phyloP scores from a whole-genome alignment of 1,139 yeast genomes.

The Pichia sp. region DNA sequence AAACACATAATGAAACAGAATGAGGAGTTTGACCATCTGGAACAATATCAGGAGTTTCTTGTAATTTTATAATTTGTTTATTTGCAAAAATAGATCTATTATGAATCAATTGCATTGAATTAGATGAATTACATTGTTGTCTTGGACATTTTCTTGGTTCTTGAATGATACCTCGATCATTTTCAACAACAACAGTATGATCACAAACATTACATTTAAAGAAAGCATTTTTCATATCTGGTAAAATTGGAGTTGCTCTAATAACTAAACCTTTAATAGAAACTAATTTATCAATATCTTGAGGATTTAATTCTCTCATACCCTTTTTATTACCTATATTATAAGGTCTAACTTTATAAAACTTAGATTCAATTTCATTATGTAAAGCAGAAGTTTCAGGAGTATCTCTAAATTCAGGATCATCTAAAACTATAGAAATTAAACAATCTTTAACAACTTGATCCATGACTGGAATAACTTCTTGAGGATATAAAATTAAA shows the following conservation, averaged over 20 bases:
- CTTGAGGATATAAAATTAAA: conserved; percentile 89
- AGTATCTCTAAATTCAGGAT: conserved; percentile 32
- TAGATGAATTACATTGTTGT: conserved; percentile 73
- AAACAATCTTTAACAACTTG: conserved; percentile 88
- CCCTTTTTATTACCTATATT: conserved; percentile 68
- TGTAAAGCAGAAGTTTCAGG: conserved; percentile 28
- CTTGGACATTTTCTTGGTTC: conserved; percentile 94
- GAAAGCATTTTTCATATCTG: conserved; percentile 97
- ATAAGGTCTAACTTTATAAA: conserved; percentile 85
- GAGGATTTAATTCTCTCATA: conserved; percentile 92
- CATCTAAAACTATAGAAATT: conserved; percentile 68
- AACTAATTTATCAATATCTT: conserved; percentile 89
- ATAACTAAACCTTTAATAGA: conserved; percentile 86
- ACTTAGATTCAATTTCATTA: conserved; percentile 70
- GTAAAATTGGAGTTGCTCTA: conserved; percentile 85
- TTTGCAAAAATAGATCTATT: conserved; percentile 91
- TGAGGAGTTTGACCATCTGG: conserved; percentile 99
- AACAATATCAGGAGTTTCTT: conserved; percentile 96
- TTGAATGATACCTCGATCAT: conserved; percentile 88
- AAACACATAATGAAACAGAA: conserved; percentile 86
- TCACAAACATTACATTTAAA: conserved; percentile 94
- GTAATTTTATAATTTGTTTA: conserved; percentile 87
- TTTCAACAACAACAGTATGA: conserved; percentile 85
- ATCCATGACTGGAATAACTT: conserved; percentile 96
- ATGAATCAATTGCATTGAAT: conserved; percentile 87